Evolutionary conservation across 2,329 filamentous ascomycete genomes (phyloP).

Genomic region (Xylariales sp.): DNA sequence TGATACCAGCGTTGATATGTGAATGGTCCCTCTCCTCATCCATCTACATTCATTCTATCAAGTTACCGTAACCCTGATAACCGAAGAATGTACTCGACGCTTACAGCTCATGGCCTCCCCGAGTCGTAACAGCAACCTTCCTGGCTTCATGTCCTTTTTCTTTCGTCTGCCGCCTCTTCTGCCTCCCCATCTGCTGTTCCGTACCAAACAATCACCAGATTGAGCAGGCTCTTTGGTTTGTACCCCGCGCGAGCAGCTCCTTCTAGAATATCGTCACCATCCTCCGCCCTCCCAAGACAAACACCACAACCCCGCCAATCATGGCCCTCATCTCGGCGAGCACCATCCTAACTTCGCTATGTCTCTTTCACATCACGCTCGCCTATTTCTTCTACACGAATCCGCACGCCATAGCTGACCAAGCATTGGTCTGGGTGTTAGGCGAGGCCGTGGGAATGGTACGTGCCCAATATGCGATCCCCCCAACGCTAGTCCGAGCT

Average conservation of each 20-base stretch:
- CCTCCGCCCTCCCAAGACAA: neutral
- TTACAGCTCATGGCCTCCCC: constrained; percentile 20
- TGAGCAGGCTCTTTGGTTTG: neutral
- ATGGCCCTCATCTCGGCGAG: constrained; percentile 87
- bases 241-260: neutral
- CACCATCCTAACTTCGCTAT: constrained; percentile 83
- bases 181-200: neutral
- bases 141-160: neutral
- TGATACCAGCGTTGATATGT: too few species aligned
- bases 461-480: constrained; percentile 45
- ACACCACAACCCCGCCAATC: constrained; percentile 41
- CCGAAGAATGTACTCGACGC: neutral
- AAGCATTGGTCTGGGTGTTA: constrained; percentile 82
- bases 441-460: constrained; percentile 88
- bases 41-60: neutral
- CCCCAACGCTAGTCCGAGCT: too few species aligned
- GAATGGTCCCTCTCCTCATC: neutral
- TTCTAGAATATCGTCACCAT: neutral
- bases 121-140: neutral
- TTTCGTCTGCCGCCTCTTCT: too few species aligned
- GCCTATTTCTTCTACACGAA: constrained; percentile 85
- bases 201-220: constrained; percentile 7
- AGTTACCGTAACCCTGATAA: neutral
- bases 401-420: constrained; percentile 78
- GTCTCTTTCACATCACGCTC: constrained; percentile 85